phyloP scores from a whole-genome alignment of 2,329 filamentous ascomycete species.

The Rutstroemia sp. region DNA sequence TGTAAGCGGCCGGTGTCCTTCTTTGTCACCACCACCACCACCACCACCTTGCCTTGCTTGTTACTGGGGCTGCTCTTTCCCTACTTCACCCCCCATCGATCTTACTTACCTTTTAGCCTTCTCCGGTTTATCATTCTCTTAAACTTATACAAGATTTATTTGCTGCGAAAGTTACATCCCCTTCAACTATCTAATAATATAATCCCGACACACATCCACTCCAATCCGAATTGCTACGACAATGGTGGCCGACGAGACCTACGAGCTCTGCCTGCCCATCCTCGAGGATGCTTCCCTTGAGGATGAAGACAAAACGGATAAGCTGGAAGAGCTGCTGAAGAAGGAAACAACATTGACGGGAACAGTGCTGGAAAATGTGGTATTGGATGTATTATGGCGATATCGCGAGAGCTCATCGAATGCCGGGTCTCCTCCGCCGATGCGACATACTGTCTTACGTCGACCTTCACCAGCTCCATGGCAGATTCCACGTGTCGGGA shows the following conservation, averaged over 20 bases:
- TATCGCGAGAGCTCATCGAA: constrained; percentile 60
- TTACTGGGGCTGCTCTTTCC: not conserved
- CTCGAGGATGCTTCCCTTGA: constrained; percentile 76
- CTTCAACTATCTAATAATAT: constrained; percentile 4
- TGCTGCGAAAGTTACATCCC: not conserved
- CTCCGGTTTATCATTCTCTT: not conserved
- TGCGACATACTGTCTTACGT: constrained; percentile 83
- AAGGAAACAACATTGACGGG: constrained; percentile 71
- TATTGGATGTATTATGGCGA: constrained; percentile 86
- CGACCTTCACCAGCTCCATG: constrained; percentile 89
- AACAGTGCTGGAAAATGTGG: constrained; percentile 75
- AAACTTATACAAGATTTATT: not conserved
- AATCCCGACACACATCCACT: not conserved
- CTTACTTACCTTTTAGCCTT: not conserved
- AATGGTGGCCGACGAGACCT: constrained; percentile 91
- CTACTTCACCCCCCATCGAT: not conserved
- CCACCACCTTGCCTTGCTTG: constrained; percentile 1
- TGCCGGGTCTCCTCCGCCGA: constrained; percentile 70
- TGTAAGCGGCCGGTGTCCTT: constrained; percentile 25
- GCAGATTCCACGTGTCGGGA: constrained; percentile 63
- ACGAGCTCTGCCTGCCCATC: constrained; percentile 84
- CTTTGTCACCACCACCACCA: constrained; percentile 16
- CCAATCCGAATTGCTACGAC: constrained; percentile 7
- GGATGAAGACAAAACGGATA: constrained; percentile 93
- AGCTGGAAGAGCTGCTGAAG: constrained; percentile 76